Evolutionary conservation across 257 asterid genomes (phyloP), one percentile per base, ranked within the genome.

Genomic region (Fraxinus cuspidata): DNA sequence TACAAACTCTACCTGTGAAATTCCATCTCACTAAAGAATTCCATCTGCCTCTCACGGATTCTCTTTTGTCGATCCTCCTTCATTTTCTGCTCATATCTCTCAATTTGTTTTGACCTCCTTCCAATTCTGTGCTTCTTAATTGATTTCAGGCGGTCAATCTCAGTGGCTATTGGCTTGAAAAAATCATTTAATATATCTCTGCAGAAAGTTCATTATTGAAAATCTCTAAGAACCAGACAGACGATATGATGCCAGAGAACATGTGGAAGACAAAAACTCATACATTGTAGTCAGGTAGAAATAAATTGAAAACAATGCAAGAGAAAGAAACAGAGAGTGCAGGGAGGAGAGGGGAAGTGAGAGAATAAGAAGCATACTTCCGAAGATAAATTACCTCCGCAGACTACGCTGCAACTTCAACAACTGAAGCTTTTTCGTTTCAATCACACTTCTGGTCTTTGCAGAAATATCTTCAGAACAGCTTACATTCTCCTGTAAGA

Each of bases 41-140:
- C 99, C 89, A 92, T 96, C 92, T 96, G 99, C 84, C 97, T 86
- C 86, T 93, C 99, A 77, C 92, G 94, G 70, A 88, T 89, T 87
- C 99, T 89, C 92, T 87, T 92, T 66, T 90, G 97, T 16, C 99
- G 94, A 85, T 96, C 99, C 89, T 96, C 99, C 87, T 96, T 96
- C 98, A 96, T 96, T 85, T 86, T 96, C 88, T 88, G 98, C 82
- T 96, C 99, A 81, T 90, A 96, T 83, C 96, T 88, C 87, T 96
- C 99, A 49, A 90, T 78, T 86, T 96, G 98, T 82, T 93, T 96
- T 32, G 99, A 93, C 84, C 95, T 89, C 94, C 99, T 93, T 68
- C 99, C 99, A 42, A 96, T 92, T 87, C 99, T 87, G 81, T 89
- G 94, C 82, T 96, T 96, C 90, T 96, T 96, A 34, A 90, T 85